Conservation (phyloP, 345 rosid genomes). For the Arabidopsis suecica region DNA sequence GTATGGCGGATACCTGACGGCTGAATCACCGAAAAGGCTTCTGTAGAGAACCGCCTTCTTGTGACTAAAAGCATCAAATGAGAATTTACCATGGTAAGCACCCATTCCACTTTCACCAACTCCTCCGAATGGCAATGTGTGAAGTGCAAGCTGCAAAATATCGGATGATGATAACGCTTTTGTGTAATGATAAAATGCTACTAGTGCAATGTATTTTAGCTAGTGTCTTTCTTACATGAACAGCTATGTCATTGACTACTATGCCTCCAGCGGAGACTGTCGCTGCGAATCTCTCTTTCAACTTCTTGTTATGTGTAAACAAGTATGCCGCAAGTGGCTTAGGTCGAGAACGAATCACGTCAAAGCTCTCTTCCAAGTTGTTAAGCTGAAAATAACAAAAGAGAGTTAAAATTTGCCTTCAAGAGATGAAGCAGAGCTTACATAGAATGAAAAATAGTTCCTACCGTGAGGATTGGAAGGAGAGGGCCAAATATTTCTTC, state of each 20-base stretch:
- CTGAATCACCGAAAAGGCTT: constrained; percentile 64
- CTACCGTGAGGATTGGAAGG: constrained; percentile 82
- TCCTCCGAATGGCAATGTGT: constrained; percentile 85
- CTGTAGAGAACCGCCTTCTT: constrained; percentile 87
- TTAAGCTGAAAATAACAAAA: constrained; percentile 57
- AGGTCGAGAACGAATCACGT: constrained; percentile 66
- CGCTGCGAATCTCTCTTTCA: constrained; percentile 67
- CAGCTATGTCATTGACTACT: constrained; percentile 76
- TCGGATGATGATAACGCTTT: neutral
- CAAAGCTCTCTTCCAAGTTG: constrained; percentile 79
- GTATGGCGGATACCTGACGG: constrained; percentile 86
- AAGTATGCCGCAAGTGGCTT: constrained; percentile 97
- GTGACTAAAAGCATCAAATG: constrained; percentile 94
- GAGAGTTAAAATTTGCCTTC: neutral
- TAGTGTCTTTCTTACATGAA: constrained; percentile 63
- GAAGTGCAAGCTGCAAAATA: constrained; percentile 68
- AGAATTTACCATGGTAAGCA: constrained; percentile 92
- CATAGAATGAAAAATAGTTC: constrained; percentile 8
- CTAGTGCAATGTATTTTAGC: neutral
- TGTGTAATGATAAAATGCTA: neutral
- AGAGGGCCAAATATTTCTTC: constrained; percentile 98
- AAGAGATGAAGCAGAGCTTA: constrained; percentile 16
- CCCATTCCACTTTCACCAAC: constrained; percentile 96
- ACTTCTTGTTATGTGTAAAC: constrained; percentile 74
- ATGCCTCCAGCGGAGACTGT: constrained; percentile 88